Conservation (phyloP, 352 stramenopile genomes). For the Thraustochytrium striatum region DNA sequence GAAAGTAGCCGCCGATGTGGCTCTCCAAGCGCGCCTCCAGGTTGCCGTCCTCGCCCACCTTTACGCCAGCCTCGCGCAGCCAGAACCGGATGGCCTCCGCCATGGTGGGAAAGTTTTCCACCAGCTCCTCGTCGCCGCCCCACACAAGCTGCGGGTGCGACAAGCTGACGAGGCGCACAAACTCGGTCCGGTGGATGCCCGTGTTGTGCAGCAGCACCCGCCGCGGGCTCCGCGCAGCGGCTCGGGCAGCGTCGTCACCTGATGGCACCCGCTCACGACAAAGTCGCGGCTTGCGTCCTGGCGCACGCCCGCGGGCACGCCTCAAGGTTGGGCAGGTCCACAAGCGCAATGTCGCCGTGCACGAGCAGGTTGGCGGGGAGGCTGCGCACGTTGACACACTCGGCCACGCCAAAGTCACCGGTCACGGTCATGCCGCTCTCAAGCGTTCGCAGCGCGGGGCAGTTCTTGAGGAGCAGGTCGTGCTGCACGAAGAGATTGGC, state of each 20-base stretch:
- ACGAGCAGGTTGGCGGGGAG: not conserved
- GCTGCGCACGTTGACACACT: not conserved
- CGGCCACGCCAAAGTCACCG: not conserved
- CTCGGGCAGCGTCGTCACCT: not conserved
- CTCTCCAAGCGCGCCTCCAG: not conserved
- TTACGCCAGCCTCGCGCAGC: not conserved
- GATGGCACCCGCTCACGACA: not conserved
- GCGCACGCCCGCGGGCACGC: not conserved
- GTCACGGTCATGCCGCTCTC: not conserved
- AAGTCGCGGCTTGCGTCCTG: not conserved
- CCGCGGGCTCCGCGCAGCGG: not conserved
- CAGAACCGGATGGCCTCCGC: slow-evolving; percentile 17
- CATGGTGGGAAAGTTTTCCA: slow-evolving; percentile 2
- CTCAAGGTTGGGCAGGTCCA: not conserved
- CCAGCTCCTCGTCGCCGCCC: not conserved
- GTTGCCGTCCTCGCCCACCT: not conserved
- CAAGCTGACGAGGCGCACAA: not conserved
- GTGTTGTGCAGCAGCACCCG: slow-evolving; percentile 11
- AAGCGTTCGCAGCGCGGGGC: not conserved
- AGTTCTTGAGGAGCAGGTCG: not conserved
- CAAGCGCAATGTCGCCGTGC: not conserved
- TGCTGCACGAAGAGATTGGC: not conserved
- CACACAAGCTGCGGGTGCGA: not conserved
- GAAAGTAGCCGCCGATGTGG: not conserved
- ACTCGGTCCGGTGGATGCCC: not conserved